Base-by-base conservation (phyloP, 2,329 filamentous ascomycete species). In the Cordyceps javanica region DNA sequence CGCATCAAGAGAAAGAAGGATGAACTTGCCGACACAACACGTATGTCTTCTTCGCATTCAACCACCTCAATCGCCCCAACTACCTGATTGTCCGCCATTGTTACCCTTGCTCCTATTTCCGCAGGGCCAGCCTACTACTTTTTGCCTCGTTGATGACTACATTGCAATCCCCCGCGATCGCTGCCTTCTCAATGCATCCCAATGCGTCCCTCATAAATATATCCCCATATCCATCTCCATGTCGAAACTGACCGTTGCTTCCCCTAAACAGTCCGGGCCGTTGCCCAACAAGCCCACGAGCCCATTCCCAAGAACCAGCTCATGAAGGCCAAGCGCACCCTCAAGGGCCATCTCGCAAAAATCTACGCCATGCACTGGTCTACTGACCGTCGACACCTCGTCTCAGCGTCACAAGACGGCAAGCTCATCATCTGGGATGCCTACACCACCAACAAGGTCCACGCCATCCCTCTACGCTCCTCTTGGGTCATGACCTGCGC, bases 341-440 rank as follows among this genome's bases (percentile, higher is more conserved):
- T 99, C 65, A 97, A 97, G 80, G 94, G 94, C 64, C 94, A 99
- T 82, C 79, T 99, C 65, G 94, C 94, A 68, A 99, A 99, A 80
- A 99, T 99, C 69, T 99, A 99, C 75, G 94, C 94, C 68, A 99
- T 99, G 94, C 94, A 99, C 80, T 99, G 94, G 94, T 97, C 94
- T 34, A 99, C 94, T 63, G 94, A 99, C 77, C 87, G 94, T 70
- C 87, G 94, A 75, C 94, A 97, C 76, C 85, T 97, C 61, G 94
- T 99, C 54, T 97, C 94, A 13, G 94, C 94, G 62, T 99, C 94
- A 66, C 94, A 99, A 76, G 94, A 99, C 70, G 94, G 94, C 73
- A 99, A 99, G 81, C 86, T 99, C 66, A 99, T 99, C 75, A 97
- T 99, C 72, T 99, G 94, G 94, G 94, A 99, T 74, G 94, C 94